Conservation (phyloP, 805 yeast genomes). For the Cyberlindnera petersonii region DNA sequence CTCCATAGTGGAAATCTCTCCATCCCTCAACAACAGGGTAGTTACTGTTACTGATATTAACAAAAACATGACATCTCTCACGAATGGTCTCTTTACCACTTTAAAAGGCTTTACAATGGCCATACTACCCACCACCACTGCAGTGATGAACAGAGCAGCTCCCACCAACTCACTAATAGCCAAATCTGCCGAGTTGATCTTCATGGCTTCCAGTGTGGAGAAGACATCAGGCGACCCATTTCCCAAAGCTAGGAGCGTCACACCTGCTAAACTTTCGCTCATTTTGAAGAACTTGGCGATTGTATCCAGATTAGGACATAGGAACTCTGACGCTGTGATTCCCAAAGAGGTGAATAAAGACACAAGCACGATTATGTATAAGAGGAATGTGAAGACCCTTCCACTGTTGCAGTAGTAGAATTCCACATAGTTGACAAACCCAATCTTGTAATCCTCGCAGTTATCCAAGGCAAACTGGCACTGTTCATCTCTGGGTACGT, state of each 20-base stretch:
- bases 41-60: constrained; percentile 48
- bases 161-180: constrained; percentile 93
- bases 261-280: constrained; percentile 79
- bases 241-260: constrained; percentile 86
- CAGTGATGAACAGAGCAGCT: constrained; percentile 78
- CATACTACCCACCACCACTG: constrained; percentile 83
- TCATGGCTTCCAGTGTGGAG: constrained; percentile 80
- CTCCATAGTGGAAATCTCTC: constrained; percentile 50
- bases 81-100: constrained; percentile 37
- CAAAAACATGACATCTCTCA: constrained; percentile 50
- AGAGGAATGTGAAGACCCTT: constrained; percentile 3
- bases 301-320: constrained; percentile 75
- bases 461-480: constrained; percentile 20
- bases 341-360: constrained; percentile 67
- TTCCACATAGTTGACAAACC: constrained; percentile 24
- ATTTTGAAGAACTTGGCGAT: constrained; percentile 61
- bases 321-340: constrained; percentile 73
- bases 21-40: constrained; percentile 52
- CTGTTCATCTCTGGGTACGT: constrained; percentile 14
- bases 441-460: constrained; percentile 26
- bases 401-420: constrained; percentile 21
- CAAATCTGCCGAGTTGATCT: constrained; percentile 60
- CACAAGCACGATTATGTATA: constrained; percentile 19
- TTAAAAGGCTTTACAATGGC: constrained; percentile 65
- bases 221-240: constrained; percentile 91